Base-by-base conservation (phyloP, 805 yeast species). In the Cyberlindnera veronae region DNA sequence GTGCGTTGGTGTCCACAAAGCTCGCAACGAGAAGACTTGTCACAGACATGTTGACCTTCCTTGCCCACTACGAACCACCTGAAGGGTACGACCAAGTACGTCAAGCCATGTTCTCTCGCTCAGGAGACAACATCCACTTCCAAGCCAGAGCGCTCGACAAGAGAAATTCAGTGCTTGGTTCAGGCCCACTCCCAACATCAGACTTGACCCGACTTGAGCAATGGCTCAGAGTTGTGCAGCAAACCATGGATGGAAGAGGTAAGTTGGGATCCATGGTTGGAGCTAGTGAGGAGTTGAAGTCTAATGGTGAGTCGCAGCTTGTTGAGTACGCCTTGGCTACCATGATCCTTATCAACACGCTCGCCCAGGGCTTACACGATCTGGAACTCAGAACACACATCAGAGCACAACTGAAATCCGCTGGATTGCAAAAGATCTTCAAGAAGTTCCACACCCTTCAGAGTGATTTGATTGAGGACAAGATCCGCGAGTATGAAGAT, bases 181-280 rank as follows among this genome's bases (percentile, higher is more conserved):
- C 50, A n/a, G 46, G 46, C 12, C 47, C 44, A 4, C 40, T 27
- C 6, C 36, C 42, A 16, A 51, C 63, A 13, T 65, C n/a, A n/a
- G n/a, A n/a, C n/a, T n/a, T 68, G 46, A 75, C 67, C 48, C 61
- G 83, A 29, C 79, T 83, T 50, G 84, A 80, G 45, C 72, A 81
- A 27, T 88, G 96, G 96, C 55, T 87, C 32, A 63, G 67, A 35
- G 65, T 78, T 11, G 81, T 87, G 3, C 81, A 74, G 36, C 75
- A 73, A 35, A 81, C 90, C 0, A 53, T 88, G 32, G 87, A 80
- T 41, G 96, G 96, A 3, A 74, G 90, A 51, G 98, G 98, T 7
- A 83, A 79, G 53, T 72, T 85, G 74, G 96, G 96, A 10, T 86
- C 96, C 1, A 62, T 83, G 53, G 98, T 91, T 8, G 97, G 97